Percentiles rank a stretch among this genome's conserved stretches.
Conservation (phyloP, 1,284 basidiomycete genomes). For the Mycena sp. region DNA sequence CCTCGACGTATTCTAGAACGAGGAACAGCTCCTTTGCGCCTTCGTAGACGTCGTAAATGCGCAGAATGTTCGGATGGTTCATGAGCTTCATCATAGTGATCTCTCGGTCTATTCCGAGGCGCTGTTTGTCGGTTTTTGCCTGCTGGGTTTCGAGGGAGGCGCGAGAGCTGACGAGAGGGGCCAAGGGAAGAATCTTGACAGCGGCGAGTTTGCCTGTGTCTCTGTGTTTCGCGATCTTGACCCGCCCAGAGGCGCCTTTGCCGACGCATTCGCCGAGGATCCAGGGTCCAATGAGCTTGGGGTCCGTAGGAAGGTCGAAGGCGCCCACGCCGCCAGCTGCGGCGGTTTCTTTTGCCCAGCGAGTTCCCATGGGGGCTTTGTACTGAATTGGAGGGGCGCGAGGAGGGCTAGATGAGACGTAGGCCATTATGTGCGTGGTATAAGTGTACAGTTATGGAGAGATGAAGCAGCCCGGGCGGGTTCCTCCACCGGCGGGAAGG, state of each 20-base stretch:
- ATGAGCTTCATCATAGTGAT: slow-evolving; percentile 99
- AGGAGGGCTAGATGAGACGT: slow-evolving; percentile 64
- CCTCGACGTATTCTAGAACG: slow-evolving; percentile 96
- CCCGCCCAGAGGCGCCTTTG: slow-evolving; percentile 94
- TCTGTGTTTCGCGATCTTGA: slow-evolving; percentile 93
- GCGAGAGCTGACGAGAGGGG: slow-evolving; percentile 84
- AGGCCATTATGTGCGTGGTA: slow-evolving; percentile 47
- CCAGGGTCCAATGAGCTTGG: slow-evolving; percentile 82
- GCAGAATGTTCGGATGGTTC: slow-evolving; percentile 97
- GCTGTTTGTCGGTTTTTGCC: slow-evolving; percentile 88
- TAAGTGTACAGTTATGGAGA: slow-evolving; percentile 41
- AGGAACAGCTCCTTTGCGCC: slow-evolving; percentile 93
- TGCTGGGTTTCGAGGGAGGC: slow-evolving; percentile 79
- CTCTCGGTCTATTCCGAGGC: slow-evolving; percentile 94
- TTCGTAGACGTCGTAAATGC: slow-evolving; percentile 97
- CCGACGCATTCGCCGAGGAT: slow-evolving; percentile 95
- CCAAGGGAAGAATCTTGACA: slow-evolving; percentile 96
- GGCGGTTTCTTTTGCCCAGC: slow-evolving; percentile 86
- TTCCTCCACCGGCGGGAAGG: slow-evolving; percentile 53
- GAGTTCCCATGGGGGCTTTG: slow-evolving; percentile 75
- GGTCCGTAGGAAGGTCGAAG: slow-evolving; percentile 81
- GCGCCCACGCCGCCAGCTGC: slow-evolving; percentile 72
- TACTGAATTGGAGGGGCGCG: slow-evolving; percentile 77
- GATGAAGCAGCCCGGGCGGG: slow-evolving; percentile 48
- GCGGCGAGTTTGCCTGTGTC: slow-evolving; percentile 94